These are phyloP conservation scores for Euphrasia confusa DNA, from an alignment of 257 asterid genomes.

Conservation along the genomic window DNA sequence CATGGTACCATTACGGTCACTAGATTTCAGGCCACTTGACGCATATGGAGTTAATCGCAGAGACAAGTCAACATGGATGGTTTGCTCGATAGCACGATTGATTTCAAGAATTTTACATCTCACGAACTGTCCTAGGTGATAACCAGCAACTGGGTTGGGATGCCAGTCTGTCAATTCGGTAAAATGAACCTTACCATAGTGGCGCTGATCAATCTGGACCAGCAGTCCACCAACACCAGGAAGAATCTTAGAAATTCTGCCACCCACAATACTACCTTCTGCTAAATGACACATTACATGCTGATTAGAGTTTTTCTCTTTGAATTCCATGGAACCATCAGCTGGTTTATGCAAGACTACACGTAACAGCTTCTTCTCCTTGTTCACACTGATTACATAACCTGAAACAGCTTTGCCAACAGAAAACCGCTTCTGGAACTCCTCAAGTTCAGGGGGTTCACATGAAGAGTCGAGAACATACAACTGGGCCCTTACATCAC, in stretches of 20 bases:
- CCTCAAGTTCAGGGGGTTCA: constrained; percentile 71
- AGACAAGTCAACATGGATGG: constrained; percentile 76
- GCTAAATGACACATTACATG: constrained; percentile 38
- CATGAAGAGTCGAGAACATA: constrained; percentile 70
- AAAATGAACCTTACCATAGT: constrained; percentile 86
- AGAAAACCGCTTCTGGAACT: constrained; percentile 60
- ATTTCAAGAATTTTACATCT: constrained; percentile 77
- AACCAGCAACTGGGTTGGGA: constrained; percentile 67
- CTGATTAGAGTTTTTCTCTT: constrained; percentile 29
- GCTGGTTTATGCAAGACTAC: constrained; percentile 42
- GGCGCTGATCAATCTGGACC: constrained; percentile 66
- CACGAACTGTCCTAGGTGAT: constrained; percentile 73
- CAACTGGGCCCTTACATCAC: constrained; percentile 64
- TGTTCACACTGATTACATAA: constrained; percentile 43
- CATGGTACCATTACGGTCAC: constrained; percentile 32
- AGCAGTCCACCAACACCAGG: constrained; percentile 84
- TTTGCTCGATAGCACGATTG: constrained; percentile 41
- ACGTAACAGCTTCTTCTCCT: constrained; percentile 77
- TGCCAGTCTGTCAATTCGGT: constrained; percentile 69
- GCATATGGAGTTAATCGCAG: constrained; percentile 41
- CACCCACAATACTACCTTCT: constrained; percentile 69
- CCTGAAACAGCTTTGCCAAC: constrained; percentile 70
- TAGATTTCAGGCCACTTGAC: constrained; percentile 25
- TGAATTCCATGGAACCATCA: constrained; percentile 23
- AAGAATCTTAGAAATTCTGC: constrained; percentile 77